Base-by-base conservation (phyloP, 2,329 filamentous ascomycete species). In the Lachnellula cervina region DNA sequence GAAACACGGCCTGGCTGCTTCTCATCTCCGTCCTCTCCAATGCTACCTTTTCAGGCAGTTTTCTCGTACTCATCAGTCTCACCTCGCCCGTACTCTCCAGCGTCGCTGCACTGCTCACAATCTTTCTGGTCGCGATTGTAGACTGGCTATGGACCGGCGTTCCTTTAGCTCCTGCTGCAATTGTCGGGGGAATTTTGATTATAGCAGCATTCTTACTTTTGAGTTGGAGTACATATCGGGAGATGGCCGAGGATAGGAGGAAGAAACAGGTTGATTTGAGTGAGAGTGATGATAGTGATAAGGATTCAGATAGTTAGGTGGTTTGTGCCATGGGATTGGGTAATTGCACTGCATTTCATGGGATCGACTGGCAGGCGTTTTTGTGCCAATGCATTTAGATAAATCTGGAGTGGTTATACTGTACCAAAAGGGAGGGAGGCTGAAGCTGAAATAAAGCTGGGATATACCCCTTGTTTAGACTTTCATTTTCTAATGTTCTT, bases 1-100 rank as follows among this genome's bases (percentile, higher is more conserved):
- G 90, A 19, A 77, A 87, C 66, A 88, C 90, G 5, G 90, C 88
- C 5, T 86, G 85, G 77, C 85, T 96, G 72, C 81, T 99, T 49
- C 76, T 86, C 25, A 79, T 96, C 59, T 91, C 87, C 21, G 88
- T 96, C 1, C 69, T 94, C 50, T 84, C 91, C 64, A 99, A 97
- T 76, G 92, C 91, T 46, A 87, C 84, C 0, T 99, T 99, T 70
- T 94, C 91, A 11, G 94, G 94, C 23, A 90, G 87, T 19, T 97
- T 97, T 77, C 80, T 97, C 7, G 88, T 96, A 35, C 80, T 99
- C 52, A 97, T 99, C 68, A 91, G 87, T 16, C 80, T 99, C 28
- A 99, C 94, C 0, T 93, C 88, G 17, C 94, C 94, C 0, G 94
- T 99, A 2, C 78, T 99, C 4, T 93, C 88, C 56, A 95, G 89